These are phyloP conservation scores for Chenopodium quinoa DNA, from an alignment of 148 eudicot genomes.

Conservation along the genomic window DNA sequence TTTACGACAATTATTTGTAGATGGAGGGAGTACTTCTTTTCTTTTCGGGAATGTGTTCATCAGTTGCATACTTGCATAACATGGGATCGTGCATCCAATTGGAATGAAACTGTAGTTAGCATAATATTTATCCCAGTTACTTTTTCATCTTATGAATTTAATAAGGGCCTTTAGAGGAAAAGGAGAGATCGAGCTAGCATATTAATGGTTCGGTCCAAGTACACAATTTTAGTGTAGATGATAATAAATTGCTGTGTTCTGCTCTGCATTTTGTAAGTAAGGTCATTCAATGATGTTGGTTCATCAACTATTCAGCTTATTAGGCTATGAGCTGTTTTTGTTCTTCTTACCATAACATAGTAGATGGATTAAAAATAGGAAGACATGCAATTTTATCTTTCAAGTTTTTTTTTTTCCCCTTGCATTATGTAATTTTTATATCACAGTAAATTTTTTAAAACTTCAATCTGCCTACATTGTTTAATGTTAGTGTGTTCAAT, in stretches of 20 bases:
- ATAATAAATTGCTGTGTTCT: conserved; percentile 22
- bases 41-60: not conserved
- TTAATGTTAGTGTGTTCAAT: no score
- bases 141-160: not conserved
- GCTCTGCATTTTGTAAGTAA: conserved; percentile 20
- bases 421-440: not conserved
- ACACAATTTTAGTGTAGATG: conserved; percentile 29
- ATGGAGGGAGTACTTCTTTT: not conserved
- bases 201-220: conserved; percentile 21
- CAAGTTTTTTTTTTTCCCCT: not conserved
- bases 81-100: not conserved
- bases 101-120: not conserved
- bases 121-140: not conserved
- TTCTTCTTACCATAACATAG: conserved; percentile 9
- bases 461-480: no score
- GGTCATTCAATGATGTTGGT: conserved; percentile 23
- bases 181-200: conserved; percentile 10
- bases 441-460: not conserved
- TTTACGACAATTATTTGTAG: not conserved
- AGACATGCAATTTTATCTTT: conserved; percentile 4
- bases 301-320: conserved; percentile 10
- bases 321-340: conserved; percentile 14
- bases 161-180: conserved; percentile 8
- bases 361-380: conserved; percentile 5
- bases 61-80: not conserved